A percentile compares a stretch with the other conserved stretches of the same genome.
Conservation (phyloP, 2,329 filamentous ascomycete species). For the Chaetomium sp. region DNA sequence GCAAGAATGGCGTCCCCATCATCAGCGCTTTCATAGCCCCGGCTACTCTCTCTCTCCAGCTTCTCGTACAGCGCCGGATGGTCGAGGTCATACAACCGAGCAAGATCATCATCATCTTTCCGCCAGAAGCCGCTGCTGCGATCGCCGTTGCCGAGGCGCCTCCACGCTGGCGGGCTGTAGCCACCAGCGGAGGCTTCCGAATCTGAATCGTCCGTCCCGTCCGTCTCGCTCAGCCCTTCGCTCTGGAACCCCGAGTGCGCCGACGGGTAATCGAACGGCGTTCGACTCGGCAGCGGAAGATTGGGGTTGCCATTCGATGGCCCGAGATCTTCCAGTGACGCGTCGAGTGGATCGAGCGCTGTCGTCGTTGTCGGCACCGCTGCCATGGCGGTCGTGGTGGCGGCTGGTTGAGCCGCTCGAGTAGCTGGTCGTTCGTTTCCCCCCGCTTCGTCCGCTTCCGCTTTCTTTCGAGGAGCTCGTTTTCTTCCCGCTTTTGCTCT, state of each 20-base stretch:
- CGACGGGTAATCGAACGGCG: constrained; percentile 36
- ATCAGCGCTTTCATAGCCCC: constrained; percentile 31
- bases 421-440: constrained; percentile 7
- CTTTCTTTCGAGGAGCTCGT: constrained; percentile 1
- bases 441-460: constrained; percentile 3
- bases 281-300: constrained; percentile 10
- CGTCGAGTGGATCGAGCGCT: constrained; percentile 35
- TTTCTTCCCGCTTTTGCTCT: constrained; percentile 1
- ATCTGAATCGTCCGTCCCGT: constrained; percentile 32
- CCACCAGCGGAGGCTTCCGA: constrained; percentile 44
- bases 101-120: constrained; percentile 48
- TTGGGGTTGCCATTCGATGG: constrained; percentile 32
- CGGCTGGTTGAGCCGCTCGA: background rate
- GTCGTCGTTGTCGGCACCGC: constrained; percentile 23
- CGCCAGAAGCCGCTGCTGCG: constrained; percentile 57
- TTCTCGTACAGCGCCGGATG: constrained; percentile 20
- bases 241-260: constrained; percentile 39
- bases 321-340: constrained; percentile 50
- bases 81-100: constrained; percentile 34
- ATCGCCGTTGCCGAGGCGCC: constrained; percentile 53
- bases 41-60: constrained; percentile 28
- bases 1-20: constrained; percentile 38
- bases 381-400: constrained; percentile 17
- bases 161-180: constrained; percentile 56
- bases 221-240: constrained; percentile 30